These are phyloP conservation scores for Moesziomyces aphidis DNA, from an alignment of 1,284 basidiomycete species.

Conservation along the genomic window DNA sequence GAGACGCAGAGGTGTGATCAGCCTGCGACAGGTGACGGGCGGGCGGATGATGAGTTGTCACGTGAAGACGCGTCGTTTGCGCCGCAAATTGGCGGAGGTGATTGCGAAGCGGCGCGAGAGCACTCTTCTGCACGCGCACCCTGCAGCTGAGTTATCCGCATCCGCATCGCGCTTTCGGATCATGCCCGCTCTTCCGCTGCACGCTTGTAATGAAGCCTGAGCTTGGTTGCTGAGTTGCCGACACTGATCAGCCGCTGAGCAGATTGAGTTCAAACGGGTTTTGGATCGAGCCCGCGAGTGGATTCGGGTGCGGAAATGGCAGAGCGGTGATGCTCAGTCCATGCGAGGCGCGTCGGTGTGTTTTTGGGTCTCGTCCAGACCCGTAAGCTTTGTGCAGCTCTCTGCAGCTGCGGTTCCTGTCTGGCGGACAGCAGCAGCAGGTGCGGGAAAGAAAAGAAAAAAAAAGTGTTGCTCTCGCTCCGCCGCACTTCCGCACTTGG, in stretches of 20 bases:
- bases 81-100: background rate
- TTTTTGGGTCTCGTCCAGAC: slow-evolving; percentile 3
- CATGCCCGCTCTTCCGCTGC: too few species aligned
- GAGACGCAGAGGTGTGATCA: too few species aligned
- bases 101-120: too few species aligned
- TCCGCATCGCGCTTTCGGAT: too few species aligned
- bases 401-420: slow-evolving; percentile 13
- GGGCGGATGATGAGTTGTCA: background rate
- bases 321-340: background rate
- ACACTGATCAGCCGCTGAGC: too few species aligned
- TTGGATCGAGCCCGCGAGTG: too few species aligned
- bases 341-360: slow-evolving; percentile 9
- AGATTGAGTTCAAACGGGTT: too few species aligned
- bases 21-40: too few species aligned
- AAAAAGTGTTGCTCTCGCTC: slow-evolving; percentile 34
- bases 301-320: too few species aligned
- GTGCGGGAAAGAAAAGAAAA: background rate
- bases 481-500: background rate
- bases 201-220: background rate
- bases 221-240: too few species aligned
- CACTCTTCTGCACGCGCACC: too few species aligned
- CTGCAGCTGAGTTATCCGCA: too few species aligned
- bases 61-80: background rate
- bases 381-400: slow-evolving; percentile 6
- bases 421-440: background rate